Evolutionary conservation across 208 protist species (phyloP).

Genomic region (Leishmania amazonensis): DNA sequence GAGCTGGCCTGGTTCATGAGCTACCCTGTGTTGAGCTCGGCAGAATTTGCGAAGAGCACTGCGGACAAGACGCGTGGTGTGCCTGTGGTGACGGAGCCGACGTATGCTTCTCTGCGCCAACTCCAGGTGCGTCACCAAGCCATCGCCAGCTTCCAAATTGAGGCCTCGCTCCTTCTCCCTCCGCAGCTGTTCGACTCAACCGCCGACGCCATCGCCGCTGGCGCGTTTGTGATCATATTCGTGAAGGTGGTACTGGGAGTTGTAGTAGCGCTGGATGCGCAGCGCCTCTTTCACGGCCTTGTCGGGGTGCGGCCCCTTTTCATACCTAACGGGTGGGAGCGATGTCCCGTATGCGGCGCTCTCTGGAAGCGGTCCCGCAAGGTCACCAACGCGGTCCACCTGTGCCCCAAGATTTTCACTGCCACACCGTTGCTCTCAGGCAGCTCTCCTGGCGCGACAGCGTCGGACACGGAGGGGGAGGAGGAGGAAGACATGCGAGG

Average conservation of each 20-base stretch:
- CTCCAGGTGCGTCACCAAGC: conserved; percentile 25
- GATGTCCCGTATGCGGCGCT: conserved; percentile 63
- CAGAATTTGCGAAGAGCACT: conserved; percentile 15
- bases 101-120: conserved; percentile 27
- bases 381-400: conserved; percentile 17
- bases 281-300: conserved; percentile 68
- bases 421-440: not conserved
- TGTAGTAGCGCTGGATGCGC: conserved; percentile 45
- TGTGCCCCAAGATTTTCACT: conserved; percentile 31
- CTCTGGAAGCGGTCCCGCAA: conserved; percentile 41
- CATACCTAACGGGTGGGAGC: conserved; percentile 59
- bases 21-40: conserved; percentile 27
- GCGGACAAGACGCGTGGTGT: not conserved
- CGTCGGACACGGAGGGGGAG: conserved; percentile 13
- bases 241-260: conserved; percentile 45
- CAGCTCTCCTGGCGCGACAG: conserved; percentile 11
- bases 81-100: conserved; percentile 16
- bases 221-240: conserved; percentile 27
- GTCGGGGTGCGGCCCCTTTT: conserved; percentile 61
- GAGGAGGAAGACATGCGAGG: conserved; percentile 4
- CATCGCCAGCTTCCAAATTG: conserved; percentile 36
- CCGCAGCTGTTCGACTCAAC: conserved; percentile 30
- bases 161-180: conserved; percentile 31
- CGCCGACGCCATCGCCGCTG: conserved; percentile 14
- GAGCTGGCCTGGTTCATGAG: conserved; percentile 61